phyloP scores from a whole-genome alignment of 805 yeast genomes.

The Torulaspora quercuum region DNA sequence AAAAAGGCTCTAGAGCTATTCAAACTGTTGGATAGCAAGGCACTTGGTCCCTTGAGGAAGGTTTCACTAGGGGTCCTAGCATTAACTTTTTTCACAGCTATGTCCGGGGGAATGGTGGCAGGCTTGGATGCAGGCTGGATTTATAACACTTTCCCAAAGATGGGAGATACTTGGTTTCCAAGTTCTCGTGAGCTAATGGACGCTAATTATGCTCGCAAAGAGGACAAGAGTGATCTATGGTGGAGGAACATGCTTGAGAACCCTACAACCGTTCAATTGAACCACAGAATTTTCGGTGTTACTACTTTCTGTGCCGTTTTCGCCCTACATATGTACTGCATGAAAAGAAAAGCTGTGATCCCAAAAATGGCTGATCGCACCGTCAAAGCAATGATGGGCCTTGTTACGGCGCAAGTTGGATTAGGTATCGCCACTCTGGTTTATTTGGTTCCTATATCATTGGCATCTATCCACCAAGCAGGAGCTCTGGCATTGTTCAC shows the following conservation, averaged over 20 bases:
- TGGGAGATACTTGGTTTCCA: conserved; percentile 86
- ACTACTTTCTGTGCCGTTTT: conserved; percentile 71
- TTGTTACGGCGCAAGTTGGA: conserved; percentile 76
- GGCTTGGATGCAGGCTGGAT: conserved; percentile 97
- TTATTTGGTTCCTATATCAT: conserved; percentile 84
- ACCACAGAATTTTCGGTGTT: conserved; percentile 81
- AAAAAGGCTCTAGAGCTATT: conserved; percentile 51
- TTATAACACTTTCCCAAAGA: conserved; percentile 92
- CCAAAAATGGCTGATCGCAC: conserved; percentile 57
- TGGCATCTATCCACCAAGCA: conserved; percentile 96
- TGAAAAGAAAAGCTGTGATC: conserved; percentile 49
- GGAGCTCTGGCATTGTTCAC: conserved; percentile 91
- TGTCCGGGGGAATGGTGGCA: conserved; percentile 98
- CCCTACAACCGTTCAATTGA: conserved; percentile 92
- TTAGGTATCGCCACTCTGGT: conserved; percentile 84
- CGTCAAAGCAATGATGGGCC: conserved; percentile 71
- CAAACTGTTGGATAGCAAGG: conserved; percentile 58
- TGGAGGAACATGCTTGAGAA: conserved; percentile 95
- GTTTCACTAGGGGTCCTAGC: conserved; percentile 55
- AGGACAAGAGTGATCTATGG: conserved; percentile 67
- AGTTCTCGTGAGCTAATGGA: conserved; percentile 73
- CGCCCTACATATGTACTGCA: conserved; percentile 67
- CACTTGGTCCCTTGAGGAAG: conserved; percentile 54
- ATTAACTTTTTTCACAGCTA: conserved; percentile 81
- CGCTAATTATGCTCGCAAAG: conserved; percentile 62